Percentiles rank a stretch among this genome's conserved stretches.
phyloP scores from a whole-genome alignment of 108 stramenopile genomes.

The Stephanodiscus triporus region DNA sequence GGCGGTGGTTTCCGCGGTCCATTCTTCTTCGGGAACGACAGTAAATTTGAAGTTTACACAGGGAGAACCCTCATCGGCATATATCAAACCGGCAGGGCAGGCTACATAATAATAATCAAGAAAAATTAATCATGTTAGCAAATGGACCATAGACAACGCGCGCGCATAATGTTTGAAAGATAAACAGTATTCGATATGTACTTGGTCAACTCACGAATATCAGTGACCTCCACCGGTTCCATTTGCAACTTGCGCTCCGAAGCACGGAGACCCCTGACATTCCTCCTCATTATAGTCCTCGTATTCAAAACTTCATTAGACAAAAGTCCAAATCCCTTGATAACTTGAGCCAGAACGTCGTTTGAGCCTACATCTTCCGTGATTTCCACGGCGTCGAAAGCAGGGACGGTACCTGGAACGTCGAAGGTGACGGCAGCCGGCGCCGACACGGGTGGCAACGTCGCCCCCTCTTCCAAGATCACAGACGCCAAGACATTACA shows the following conservation, averaged over 20 bases:
- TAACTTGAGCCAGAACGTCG: not conserved
- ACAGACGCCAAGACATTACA: not conserved
- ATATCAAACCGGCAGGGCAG: slow-evolving; percentile 12
- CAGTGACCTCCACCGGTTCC: not conserved
- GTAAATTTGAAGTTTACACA: slow-evolving; percentile 16
- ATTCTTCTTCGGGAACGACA: not conserved
- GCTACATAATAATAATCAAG: not conserved
- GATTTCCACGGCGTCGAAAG: not conserved
- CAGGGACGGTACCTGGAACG: not conserved
- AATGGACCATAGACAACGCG: too few species aligned
- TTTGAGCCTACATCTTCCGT: not conserved
- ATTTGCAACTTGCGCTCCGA: slow-evolving; percentile 1
- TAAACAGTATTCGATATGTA: not conserved
- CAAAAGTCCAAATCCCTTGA: not conserved
- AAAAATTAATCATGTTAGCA: not conserved
- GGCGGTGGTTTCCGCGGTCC: not conserved
- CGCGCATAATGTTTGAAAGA: not conserved
- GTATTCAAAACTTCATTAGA: not conserved
- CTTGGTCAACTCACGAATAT: slow-evolving; percentile 4
- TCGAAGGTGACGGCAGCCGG: not conserved
- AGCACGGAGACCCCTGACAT: not conserved
- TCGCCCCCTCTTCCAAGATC: not conserved
- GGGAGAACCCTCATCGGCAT: not conserved
- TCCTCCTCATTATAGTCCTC: not conserved
- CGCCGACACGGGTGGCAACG: not conserved